Conservation (phyloP, 2,329 filamentous ascomycete genomes). For the Colletotrichum phormii region DNA sequence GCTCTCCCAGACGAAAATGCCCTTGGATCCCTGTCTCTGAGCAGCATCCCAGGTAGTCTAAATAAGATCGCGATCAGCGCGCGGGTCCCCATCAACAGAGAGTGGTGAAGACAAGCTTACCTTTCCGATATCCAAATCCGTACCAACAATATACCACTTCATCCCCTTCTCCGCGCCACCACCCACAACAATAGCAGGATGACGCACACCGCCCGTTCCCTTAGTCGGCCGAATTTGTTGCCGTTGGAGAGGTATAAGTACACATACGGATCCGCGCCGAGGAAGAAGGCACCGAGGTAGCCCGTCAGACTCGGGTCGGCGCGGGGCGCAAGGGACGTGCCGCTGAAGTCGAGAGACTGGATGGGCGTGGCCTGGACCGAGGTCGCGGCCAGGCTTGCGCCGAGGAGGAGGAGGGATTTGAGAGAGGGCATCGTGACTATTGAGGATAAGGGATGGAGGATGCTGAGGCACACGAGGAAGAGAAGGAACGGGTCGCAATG, state of each 20-base stretch:
- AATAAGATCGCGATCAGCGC: conserved; percentile 9
- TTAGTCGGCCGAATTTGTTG: conserved; percentile 62
- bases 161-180: conserved; percentile 57
- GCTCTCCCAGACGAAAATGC: conserved; percentile 67
- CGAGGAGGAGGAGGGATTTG: conserved; percentile 3
- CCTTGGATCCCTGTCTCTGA: conserved; percentile 61
- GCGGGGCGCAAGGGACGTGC: conserved; percentile 43
- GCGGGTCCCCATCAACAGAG: not conserved
- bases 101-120: conserved; percentile 38
- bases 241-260: conserved; percentile 66
- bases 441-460: not conserved
- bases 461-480: not conserved
- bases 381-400: conserved; percentile 20
- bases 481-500: too few species aligned
- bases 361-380: conserved; percentile 21
- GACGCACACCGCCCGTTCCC: conserved; percentile 64
- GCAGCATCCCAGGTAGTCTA: conserved; percentile 65
- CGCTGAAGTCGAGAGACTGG: conserved; percentile 40
- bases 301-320: conserved; percentile 56
- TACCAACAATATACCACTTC: conserved; percentile 68
- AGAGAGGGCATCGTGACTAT: conserved; percentile 4
- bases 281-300: conserved; percentile 66
- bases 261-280: conserved; percentile 63
- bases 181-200: conserved; percentile 61
- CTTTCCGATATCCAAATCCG: conserved; percentile 63